Base-by-base conservation (phyloP, 331 rosid species). In the Acacia concinna region DNA sequence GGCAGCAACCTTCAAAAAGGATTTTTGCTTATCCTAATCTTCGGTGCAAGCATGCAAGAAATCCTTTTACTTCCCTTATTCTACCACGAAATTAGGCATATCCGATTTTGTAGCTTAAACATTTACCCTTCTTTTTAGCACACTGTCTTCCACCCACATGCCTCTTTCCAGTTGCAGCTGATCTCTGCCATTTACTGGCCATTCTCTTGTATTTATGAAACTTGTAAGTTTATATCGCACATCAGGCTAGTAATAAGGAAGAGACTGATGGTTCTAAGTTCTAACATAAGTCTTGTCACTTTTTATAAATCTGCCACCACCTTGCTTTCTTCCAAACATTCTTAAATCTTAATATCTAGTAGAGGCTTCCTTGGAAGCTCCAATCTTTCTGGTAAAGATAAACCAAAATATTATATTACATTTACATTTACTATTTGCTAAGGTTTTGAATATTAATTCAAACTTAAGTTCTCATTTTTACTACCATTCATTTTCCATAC, bases 141-240 rank as follows among this genome's bases (percentile, higher is more conserved):
- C 51, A 21, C 80, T 15, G n/a, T 63, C 49, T 64, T 8, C 51
- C 47, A 3, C 38, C 62, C 32, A 57, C 37, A 30, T 28, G 23
- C 77, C 64, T 47, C 65, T 49, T 62, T 43, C 46, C 59, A 34
- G n/a, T 41, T 70, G n/a, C 78, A 37, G 64, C 70, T 63, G 52
- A 35, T 41, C 43, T 40, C 73, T 25, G 54, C 43, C 69, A 9
- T 70, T 38, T 75, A 34, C 38, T 27, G 27, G 59, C 63, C 47
- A 34, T 79, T 66, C 56, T 14, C 68, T 72, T 72, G 37, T 49
- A 32, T 59, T 79, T 40, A 15, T 34, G 40, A 71, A 32, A 17
- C 30, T 62, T 71, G 66, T 62, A 25, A 23, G 63, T 31, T 31
- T 20, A 32, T 44, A 60, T 60, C 72, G 59, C 25, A 5, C 28